Evolutionary conservation across 1,284 basidiomycete genomes (phyloP).

Genomic region (Apiotrichum domesticum): DNA sequence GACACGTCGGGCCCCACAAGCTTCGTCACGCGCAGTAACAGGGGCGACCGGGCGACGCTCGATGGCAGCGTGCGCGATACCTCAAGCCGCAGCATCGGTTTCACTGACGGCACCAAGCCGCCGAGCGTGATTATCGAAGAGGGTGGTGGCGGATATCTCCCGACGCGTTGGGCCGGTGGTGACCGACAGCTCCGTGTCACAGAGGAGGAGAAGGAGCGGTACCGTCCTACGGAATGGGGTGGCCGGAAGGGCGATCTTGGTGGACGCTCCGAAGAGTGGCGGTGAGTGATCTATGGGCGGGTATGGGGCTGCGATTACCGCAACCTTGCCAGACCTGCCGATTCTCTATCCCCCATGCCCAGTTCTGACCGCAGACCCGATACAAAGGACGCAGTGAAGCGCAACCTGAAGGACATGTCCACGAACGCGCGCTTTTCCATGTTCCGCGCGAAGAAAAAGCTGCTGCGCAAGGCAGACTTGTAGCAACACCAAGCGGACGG

Average conservation of each 20-base stretch:
- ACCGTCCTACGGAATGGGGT: conserved; percentile 45
- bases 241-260: conserved; percentile 37
- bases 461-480: conserved; percentile 39
- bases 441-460: conserved; percentile 47
- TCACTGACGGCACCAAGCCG: conserved; percentile 11
- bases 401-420: conserved; percentile 41
- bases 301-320: not conserved
- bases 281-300: conserved; percentile 31
- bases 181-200: conserved; percentile 37
- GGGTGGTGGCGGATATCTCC: conserved; percentile 41
- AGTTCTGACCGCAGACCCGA: conserved; percentile 25
- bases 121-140: conserved; percentile 34
- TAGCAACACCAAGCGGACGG: not conserved
- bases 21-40: not conserved
- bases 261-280: conserved; percentile 40
- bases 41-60: not conserved
- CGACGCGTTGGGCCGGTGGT: conserved; percentile 43
- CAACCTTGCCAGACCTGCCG: not conserved
- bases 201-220: conserved; percentile 41
- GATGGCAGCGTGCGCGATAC: not conserved
- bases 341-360: no score
- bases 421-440: conserved; percentile 42
- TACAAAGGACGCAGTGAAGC: conserved; percentile 42
- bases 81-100: not conserved
- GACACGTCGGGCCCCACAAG: conserved; percentile 4